Percentiles rank a stretch among this genome's conserved stretches.
phyloP scores from a whole-genome alignment of 148 eudicot species.

The Chenopodium album region DNA sequence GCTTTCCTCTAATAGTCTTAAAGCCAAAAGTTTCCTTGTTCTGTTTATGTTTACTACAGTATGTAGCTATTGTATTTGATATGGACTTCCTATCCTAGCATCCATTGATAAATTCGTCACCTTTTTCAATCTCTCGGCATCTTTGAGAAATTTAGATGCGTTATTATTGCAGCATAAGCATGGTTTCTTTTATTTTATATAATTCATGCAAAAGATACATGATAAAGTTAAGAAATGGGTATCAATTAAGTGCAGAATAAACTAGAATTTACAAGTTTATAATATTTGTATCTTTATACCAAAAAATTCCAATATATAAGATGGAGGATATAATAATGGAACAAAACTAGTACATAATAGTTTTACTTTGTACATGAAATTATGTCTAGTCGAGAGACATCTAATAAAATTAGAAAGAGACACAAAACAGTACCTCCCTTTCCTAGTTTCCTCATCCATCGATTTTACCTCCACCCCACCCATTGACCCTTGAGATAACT shows the following conservation, averaged over 20 bases:
- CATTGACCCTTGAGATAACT: constrained; percentile 12
- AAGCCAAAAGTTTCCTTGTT: too few relatives aligned
- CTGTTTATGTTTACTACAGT: too few relatives aligned
- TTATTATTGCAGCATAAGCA: background rate
- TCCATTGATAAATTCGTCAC: too few relatives aligned
- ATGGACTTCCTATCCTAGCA: too few relatives aligned
- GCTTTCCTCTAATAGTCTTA: too few relatives aligned
- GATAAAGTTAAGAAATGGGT: background rate
- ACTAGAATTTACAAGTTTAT: background rate
- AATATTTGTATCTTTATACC: background rate
- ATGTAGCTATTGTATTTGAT: too few relatives aligned
- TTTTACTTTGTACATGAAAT: background rate
- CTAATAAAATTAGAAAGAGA: background rate
- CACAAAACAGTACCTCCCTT: background rate
- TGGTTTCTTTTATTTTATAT: background rate
- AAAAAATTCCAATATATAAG: background rate
- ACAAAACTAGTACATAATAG: background rate
- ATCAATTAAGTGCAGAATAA: background rate
- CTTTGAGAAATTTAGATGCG: background rate
- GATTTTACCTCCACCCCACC: background rate
- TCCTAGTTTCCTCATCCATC: background rate
- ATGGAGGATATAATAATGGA: background rate
- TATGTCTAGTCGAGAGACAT: background rate
- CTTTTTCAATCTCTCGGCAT: background rate
- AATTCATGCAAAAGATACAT: background rate